These are phyloP conservation scores for Ceratocystis cacaofunesta DNA, from an alignment of 2,329 filamentous ascomycete species.

Conservation along the genomic window DNA sequence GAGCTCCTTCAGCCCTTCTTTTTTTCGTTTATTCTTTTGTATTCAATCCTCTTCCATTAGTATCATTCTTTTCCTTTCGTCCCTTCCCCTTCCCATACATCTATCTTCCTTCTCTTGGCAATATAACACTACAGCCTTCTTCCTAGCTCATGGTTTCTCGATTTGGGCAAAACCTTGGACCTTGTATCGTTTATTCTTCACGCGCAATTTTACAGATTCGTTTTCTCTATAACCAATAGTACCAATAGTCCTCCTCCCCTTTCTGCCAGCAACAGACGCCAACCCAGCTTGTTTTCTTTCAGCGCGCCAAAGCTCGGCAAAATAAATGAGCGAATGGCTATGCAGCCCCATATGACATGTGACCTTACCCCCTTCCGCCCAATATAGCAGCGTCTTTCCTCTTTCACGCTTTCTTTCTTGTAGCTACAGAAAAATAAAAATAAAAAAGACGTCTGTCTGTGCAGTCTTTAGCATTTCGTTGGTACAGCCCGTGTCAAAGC, in stretches of 20 bases:
- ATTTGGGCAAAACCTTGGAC: no score
- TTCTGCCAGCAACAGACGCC: background rate
- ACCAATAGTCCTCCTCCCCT: background rate
- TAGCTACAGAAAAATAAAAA: background rate
- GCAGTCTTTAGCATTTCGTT: background rate
- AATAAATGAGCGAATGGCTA: background rate
- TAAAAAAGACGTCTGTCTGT: background rate
- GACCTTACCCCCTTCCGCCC: background rate
- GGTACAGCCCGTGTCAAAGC: background rate
- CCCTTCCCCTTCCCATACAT: background rate
- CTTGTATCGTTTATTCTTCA: background rate
- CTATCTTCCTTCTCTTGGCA: background rate
- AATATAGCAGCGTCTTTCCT: background rate
- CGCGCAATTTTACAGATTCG: background rate
- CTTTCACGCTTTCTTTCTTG: background rate
- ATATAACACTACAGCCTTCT: background rate
- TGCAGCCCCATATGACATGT: background rate
- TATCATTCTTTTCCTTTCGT: background rate
- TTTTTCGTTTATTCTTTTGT: background rate
- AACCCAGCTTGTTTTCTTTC: background rate
- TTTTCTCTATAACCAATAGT: background rate
- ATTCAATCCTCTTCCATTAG: background rate
- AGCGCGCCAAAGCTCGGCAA: background rate
- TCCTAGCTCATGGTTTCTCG: background rate
- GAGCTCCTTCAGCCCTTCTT: background rate